These are phyloP conservation scores for Persicaria tinctoria DNA, from an alignment of 148 eudicot genomes.

Conservation along the genomic window DNA sequence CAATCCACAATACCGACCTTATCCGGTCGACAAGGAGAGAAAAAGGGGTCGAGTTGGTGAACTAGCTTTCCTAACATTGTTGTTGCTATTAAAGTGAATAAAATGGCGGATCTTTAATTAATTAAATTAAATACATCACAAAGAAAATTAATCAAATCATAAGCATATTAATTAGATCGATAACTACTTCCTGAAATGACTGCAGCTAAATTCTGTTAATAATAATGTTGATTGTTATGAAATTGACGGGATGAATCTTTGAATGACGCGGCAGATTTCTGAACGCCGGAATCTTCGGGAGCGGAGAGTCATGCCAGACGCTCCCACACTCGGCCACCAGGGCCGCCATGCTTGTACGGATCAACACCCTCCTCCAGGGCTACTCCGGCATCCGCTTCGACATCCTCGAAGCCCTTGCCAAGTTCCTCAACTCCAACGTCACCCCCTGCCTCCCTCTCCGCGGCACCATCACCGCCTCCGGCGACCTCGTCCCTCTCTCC, in stretches of 20 bases:
- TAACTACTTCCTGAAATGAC: too few relatives aligned
- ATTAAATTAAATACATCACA: too few relatives aligned
- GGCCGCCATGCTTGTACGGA: constrained; percentile 13
- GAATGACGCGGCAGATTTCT: constrained; percentile 13
- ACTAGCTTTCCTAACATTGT: too few relatives aligned
- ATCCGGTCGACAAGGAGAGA: too few relatives aligned
- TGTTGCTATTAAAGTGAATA: too few relatives aligned
- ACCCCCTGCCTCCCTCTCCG: constrained; percentile 22
- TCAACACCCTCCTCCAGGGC: constrained; percentile 18
- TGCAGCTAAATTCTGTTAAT: too few relatives aligned
- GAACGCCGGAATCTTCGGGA: constrained; percentile 17
- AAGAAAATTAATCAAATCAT: too few relatives aligned
- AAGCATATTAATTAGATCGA: too few relatives aligned
- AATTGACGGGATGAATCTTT: not conserved
- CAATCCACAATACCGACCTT: too few relatives aligned
- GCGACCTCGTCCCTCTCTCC: constrained; percentile 20
- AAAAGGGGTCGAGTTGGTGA: too few relatives aligned
- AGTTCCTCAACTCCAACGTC: constrained; percentile 21
- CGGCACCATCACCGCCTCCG: constrained; percentile 19
- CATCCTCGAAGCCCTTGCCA: constrained; percentile 10
- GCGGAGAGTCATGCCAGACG: constrained; percentile 11
- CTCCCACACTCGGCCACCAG: constrained; percentile 8
- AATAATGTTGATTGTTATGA: not conserved
- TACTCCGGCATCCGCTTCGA: constrained; percentile 18
- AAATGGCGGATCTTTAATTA: too few relatives aligned